These are phyloP conservation scores for Chaetomium tenue DNA, from an alignment of 495 filamentous ascomycete species.

Conservation along the genomic window DNA sequence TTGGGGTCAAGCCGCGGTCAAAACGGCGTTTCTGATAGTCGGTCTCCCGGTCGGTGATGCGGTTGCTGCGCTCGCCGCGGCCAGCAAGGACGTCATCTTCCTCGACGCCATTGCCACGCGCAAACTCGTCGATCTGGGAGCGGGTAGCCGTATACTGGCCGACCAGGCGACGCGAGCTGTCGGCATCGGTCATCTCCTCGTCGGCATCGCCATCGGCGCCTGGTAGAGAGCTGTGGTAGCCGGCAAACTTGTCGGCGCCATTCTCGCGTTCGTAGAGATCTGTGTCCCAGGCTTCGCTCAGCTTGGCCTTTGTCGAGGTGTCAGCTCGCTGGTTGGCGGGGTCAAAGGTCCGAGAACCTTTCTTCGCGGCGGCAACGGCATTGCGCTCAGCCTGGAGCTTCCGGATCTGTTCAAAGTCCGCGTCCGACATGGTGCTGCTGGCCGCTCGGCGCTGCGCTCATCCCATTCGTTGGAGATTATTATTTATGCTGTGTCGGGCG, in stretches of 20 bases:
- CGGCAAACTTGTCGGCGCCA: constrained; percentile 80
- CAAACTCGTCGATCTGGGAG: constrained; percentile 92
- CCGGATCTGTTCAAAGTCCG: constrained; percentile 79
- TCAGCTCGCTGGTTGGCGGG: constrained; percentile 83
- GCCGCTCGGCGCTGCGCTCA: constrained; percentile 25
- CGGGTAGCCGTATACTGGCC: constrained; percentile 95
- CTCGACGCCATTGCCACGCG: constrained; percentile 75
- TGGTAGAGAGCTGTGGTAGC: constrained; percentile 87
- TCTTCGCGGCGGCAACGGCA: constrained; percentile 73
- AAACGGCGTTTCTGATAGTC: constrained; percentile 97
- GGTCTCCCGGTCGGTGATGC: constrained; percentile 88
- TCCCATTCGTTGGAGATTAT: constrained; percentile 21
- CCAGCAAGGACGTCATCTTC: constrained; percentile 88
- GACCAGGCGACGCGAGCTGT: constrained; percentile 74
- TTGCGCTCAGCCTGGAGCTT: constrained; percentile 92
- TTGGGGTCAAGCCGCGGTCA: constrained; percentile 82
- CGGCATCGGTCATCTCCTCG: constrained; percentile 74
- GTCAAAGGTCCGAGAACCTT: constrained; percentile 86
- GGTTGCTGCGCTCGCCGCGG: constrained; percentile 77
- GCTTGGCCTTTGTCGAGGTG: constrained; percentile 86
- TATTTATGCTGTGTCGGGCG: neutral
- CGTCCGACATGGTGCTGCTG: constrained; percentile 55
- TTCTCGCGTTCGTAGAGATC: constrained; percentile 78
- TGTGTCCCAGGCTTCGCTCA: constrained; percentile 93
- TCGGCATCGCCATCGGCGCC: constrained; percentile 76